Evolutionary conservation across 352 stramenopile genomes (phyloP), one percentile per base, ranked within the genome.

Genomic region (Phytopythium vexans): DNA sequence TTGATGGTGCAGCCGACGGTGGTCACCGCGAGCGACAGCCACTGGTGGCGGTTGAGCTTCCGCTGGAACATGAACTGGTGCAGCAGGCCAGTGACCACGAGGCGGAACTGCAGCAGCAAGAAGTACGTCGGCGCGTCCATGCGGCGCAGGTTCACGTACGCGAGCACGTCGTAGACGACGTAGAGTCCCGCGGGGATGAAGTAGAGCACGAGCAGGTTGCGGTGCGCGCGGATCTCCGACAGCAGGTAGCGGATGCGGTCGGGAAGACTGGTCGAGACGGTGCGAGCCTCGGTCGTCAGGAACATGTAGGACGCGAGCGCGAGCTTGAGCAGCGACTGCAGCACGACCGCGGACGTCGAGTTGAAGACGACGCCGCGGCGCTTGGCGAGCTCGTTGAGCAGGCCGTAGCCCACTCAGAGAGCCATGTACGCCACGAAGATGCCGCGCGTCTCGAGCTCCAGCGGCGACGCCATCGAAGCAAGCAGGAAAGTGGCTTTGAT

Each of bases 121-220:
- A 91, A 92, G 54, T 92, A 92, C 21, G 82, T 92, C 4, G 80
- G 57, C 47, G 82, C 75, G 56, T 92, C 80, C 47, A 92, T 89
- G 10, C 67, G 62, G 8, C 77, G 72, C 41, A 91, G 55, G 58
- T 92, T 92, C n/a, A 91, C 71, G 63, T 92, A 91, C 39, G 82
- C 87, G 45, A 92, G 62, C 41, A 91, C 79, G 54, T 92, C 82
- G 64, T 92, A 91, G 43, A 90, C 62, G 15, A 87, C 82, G 71
- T 92, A 92, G 21, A 92, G 66, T 0, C 77, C 78, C 15, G 80
- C 79, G 0, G 82, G 82, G 37, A 92, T 80, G 46, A 91, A 70
- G 72, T 92, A 92, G 16, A 77, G 72, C 56, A 84, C 52, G 15
- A 90, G 54, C 11, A 92, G 64, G 39, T 35, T 41, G 35, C 66